phyloP scores from a whole-genome alignment of 805 yeast genomes.

The Ogataea angusta region DNA sequence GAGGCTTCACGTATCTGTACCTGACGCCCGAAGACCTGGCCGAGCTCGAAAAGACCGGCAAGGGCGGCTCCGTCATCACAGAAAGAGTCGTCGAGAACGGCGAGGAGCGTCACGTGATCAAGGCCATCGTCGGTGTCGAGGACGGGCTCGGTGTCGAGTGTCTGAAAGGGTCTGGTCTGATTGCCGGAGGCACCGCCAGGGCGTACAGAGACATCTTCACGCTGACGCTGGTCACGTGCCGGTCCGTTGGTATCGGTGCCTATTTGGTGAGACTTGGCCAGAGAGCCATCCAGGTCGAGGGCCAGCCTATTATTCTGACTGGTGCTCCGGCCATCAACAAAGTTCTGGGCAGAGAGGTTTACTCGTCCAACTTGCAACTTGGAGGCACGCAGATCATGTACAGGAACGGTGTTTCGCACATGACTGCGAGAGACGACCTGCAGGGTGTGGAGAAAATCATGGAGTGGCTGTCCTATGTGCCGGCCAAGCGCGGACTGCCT shows the following conservation, averaged over 20 bases:
- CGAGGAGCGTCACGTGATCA: conserved; percentile 75
- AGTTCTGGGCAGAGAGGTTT: conserved; percentile 93
- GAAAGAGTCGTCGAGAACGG: conserved; percentile 84
- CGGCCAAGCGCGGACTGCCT: conserved; percentile 84
- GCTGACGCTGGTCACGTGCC: conserved; percentile 96
- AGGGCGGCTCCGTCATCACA: conserved; percentile 60
- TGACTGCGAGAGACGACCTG: conserved; percentile 94
- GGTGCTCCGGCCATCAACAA: conserved; percentile 99
- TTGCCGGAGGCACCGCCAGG: conserved; percentile 97
- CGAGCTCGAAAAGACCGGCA: conserved; percentile 55
- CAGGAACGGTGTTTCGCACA: conserved; percentile 95
- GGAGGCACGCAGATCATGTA: conserved; percentile 99
- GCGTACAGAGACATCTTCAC: conserved; percentile 98
- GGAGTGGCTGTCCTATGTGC: conserved; percentile 94
- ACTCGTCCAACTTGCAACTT: conserved; percentile 91
- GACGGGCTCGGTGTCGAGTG: conserved; percentile 99
- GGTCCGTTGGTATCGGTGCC: conserved; percentile 99
- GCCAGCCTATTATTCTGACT: conserved; percentile 96
- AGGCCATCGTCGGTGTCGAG: conserved; percentile 85
- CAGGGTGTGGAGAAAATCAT: conserved; percentile 94
- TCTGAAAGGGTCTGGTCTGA: conserved; percentile 95
- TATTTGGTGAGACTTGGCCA: conserved; percentile 97
- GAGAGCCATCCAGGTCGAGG: conserved; percentile 98
- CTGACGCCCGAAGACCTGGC: conserved; percentile 64
- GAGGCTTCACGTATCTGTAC: conserved; percentile 90